These are phyloP conservation scores for Phytophthora hybrid DNA, from an alignment of 352 stramenopile species.

Conservation along the genomic window DNA sequence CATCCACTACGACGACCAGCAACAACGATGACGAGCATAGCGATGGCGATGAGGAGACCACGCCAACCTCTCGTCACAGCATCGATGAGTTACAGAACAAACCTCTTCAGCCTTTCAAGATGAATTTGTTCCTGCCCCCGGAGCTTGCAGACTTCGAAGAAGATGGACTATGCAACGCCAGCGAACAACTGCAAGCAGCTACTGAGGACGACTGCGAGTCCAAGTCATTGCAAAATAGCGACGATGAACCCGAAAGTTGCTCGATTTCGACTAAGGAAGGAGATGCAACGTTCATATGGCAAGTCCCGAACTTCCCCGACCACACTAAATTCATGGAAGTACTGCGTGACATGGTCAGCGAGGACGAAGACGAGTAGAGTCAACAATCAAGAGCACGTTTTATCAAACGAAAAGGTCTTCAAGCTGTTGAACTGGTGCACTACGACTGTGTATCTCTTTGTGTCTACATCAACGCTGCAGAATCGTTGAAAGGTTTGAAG, in stretches of 20 bases:
- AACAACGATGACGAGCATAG: conserved; percentile 33
- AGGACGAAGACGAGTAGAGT: conserved; percentile 41
- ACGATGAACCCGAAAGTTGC: background rate
- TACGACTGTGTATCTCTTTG: background rate
- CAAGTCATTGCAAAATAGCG: background rate
- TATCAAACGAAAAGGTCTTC: too few species aligned
- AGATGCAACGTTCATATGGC: conserved; percentile 32
- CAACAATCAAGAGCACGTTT: background rate
- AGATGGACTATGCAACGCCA: conserved; percentile 45
- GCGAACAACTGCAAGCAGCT: background rate
- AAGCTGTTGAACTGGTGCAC: background rate
- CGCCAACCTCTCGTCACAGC: background rate
- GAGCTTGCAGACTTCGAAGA: conserved; percentile 75
- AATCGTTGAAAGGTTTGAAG: conserved; percentile 31
- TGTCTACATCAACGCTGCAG: conserved; percentile 10
- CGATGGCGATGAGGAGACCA: conserved; percentile 19
- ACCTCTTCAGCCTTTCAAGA: conserved; percentile 8
- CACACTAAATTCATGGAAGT: conserved; percentile 21
- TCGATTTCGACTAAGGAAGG: background rate
- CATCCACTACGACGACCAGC: conserved; percentile 12
- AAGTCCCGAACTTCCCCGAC: conserved; percentile 31
- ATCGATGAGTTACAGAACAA: background rate
- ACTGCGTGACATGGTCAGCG: conserved; percentile 40
- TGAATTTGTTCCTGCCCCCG: conserved; percentile 35
- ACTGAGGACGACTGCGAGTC: background rate